Base-by-base conservation (phyloP, 257 asterid species). In the Jaltomata sinuosa region DNA sequence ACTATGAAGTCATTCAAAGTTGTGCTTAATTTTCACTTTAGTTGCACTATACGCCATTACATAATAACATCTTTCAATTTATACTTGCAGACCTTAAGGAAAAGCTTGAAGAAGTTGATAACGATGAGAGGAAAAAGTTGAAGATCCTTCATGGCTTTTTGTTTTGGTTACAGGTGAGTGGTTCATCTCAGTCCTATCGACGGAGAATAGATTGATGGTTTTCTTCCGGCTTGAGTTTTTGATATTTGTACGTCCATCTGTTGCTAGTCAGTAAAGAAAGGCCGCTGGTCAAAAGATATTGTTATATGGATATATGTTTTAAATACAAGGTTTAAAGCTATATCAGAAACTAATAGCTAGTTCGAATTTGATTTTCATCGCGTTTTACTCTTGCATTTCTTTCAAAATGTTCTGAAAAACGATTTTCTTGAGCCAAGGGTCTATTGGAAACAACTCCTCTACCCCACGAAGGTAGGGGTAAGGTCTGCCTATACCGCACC, bases 111-210 rank as follows among this genome's bases (percentile, higher is more conserved):
- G 71, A 67, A 47, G 86, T 80, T 18, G 57, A 36, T 25, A 38
- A 69, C 42, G 68, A 87, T 64, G 65, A 68, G 25, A 10, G 12
- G 57, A 79, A 83, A 64, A 83, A 64, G 86, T 79, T 87, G 81
- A 87, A 87, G 68, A 67, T 87, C 36, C 29, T 87, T 36, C 88
- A 88, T 69, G 87, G 88, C n/a, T 87, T 87, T 85, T 85, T 54
- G 84, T 87, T 83, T 83, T 87, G 90, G 90, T 47, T 87, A 61
- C 67, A 85, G 88, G 88, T 83, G 19, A 82, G 55, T 78, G 71
- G 81, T 47, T 84, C 21, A 21, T 83, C 79, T 54, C 80, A 49
- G 42, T 62, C 14, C 3, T 25, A 0, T 45, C 27, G 31, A 29
- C 49, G 81, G 36, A 76, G 81, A 47, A 4, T 0, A 47, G 25